Base-by-base conservation (phyloP, 2,329 filamentous ascomycete genomes). In the Alternaria arbusti region DNA sequence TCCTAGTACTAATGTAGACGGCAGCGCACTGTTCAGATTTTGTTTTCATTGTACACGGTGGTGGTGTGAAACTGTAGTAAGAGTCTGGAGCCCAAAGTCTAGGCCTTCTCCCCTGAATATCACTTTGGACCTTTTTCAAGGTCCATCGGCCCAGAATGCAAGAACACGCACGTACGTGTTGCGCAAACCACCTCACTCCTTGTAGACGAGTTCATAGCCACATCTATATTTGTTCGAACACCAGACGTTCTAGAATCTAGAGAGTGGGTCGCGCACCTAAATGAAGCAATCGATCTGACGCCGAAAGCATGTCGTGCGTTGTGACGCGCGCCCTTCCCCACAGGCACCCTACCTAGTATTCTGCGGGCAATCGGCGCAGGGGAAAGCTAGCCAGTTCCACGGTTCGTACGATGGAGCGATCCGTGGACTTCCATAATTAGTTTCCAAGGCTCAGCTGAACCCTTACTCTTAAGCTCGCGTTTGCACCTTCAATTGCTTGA, bases 291-390 rank as follows among this genome's bases (percentile, higher is more conserved):
- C 30, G 49, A 59, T 59, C 57, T 54, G 57, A 54, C 49, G 45
- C 36, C 23, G 58, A 30, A 22, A 26, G 45, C 56, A 43, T 57
- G 55, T 58, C 36, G 57, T 47, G 46, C 47, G 32, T 44, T 23
- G 59, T 54, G 59, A 61, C 59, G 59, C 59, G 59, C 59, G 46
- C 59, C 30, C 59, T 61, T 61, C 59, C 59, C 59, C 59, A 61
- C 59, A 61, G 26, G 32, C 49, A 52, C 49, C 49, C 13, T 52
- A 36, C 15, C 32, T 36, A 5, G 32, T 36, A 36, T 52, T 52
- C 49, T 52, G 49, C 49, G 30, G 49, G 49, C 28, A 52, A 52
- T 52, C 49, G 49, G 49, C 56, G 25, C 45, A 49, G 23, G 55
- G 46, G 22, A 51, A 23, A 43, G 30, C 46, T 44, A 40, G 56